Base-by-base conservation (phyloP, 169 alveolate genomes). In the Cryptosporidium baileyi region DNA sequence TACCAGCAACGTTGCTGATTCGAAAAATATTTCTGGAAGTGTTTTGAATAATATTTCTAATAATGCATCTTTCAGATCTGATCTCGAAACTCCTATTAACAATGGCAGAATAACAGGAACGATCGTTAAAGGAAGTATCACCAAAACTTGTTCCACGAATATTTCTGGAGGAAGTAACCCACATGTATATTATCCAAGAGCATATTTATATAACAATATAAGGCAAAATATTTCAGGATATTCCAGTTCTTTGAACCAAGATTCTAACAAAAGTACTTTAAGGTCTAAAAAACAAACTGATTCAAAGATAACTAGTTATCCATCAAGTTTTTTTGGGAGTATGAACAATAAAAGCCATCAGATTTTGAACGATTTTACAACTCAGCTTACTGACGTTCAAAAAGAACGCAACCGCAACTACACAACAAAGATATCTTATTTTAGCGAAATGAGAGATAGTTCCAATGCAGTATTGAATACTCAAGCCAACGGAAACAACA, bases 101-200 rank as follows among this genome's bases (percentile, higher is more conserved):
- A 47, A 4, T 11, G 19, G 19, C 32, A 26, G 19, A 49, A 8
- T 24, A 47, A 47, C 41, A 1, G 81, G 81, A 6, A 38, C 81
- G 17, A 36, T 65, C 26, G 43, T 65, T 45, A 65, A 44, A 24
- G 47, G 47, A 26, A 7, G 30, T 0, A 34, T 36, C 45, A 65
- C 43, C 61, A 44, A 61, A 15, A 17, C 81, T 19, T 65, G 19
- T 11, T 65, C 81, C 1, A 60, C 47, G 9, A 30, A 45, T 30
- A 40, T 54, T 17, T 45, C 22, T n/a, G 49, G 49, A 4, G 81
- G 28, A 22, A 30, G 45, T 1, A 65, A 65, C n/a, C 47, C 81
- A 9, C 81, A 65, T 9, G 81, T 65, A 5, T 65, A 65, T 15
- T 65, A 65, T 34, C 81, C 81, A 65, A 44, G 81, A 49, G 81